Conservation (phyloP, 179 eudicot species). For the Dionaea muscipula region DNA sequence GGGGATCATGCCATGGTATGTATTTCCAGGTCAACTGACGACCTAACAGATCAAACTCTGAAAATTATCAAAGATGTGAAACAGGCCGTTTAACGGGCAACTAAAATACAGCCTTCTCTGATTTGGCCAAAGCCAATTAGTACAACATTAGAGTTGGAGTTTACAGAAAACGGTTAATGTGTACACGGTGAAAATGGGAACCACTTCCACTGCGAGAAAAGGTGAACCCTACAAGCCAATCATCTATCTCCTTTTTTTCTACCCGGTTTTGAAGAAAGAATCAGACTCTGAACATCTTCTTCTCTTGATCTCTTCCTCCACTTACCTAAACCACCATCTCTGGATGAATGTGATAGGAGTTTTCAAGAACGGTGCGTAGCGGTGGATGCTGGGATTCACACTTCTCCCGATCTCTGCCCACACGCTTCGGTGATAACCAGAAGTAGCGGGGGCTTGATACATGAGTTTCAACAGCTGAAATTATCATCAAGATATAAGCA, state of each 20-base stretch:
- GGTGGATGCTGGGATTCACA: constrained; percentile 46
- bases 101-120: too few relatives aligned
- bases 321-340: constrained; percentile 89
- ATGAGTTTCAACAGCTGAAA: constrained; percentile 83
- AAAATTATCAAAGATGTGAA: too few relatives aligned
- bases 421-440: constrained; percentile 77
- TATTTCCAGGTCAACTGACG: too few relatives aligned
- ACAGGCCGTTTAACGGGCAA: too few relatives aligned
- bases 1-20: too few relatives aligned
- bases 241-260: too few relatives aligned
- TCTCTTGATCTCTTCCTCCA: not conserved
- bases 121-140: too few relatives aligned
- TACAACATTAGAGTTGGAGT: too few relatives aligned
- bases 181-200: too few relatives aligned
- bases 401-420: constrained; percentile 76
- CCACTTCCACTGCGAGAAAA: not conserved
- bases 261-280: not conserved
- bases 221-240: too few relatives aligned
- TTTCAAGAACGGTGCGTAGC: constrained; percentile 65
- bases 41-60: too few relatives aligned
- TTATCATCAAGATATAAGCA: not conserved
- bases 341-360: constrained; percentile 55
- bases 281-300: not conserved
- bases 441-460: constrained; percentile 86
- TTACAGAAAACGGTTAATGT: too few relatives aligned